These are phyloP conservation scores for Torulaspora globosa DNA, from an alignment of 1,139 yeast species.

Conservation along the genomic window DNA sequence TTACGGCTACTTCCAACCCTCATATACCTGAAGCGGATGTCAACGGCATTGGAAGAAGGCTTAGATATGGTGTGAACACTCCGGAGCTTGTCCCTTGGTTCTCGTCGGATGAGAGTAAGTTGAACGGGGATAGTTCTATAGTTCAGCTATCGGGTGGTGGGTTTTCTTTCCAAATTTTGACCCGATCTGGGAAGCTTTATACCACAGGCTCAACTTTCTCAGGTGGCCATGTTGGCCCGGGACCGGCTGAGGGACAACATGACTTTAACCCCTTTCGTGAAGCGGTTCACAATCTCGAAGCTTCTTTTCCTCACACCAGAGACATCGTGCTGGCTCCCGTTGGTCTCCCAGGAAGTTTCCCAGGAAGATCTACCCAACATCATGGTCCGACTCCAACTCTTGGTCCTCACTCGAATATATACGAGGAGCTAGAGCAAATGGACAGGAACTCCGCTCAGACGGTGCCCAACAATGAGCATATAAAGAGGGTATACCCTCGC, in stretches of 20 bases:
- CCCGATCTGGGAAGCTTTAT: slow-evolving; percentile 51
- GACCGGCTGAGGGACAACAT: slow-evolving; percentile 36
- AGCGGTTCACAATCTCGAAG: slow-evolving; percentile 25
- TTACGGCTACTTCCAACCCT: slow-evolving; percentile 35
- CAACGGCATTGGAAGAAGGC: slow-evolving; percentile 35
- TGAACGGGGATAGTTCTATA: slow-evolving; percentile 39
- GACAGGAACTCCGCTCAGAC: slow-evolving; percentile 23
- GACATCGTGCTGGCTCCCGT: slow-evolving; percentile 17
- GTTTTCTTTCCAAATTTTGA: slow-evolving; percentile 57
- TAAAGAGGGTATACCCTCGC: slow-evolving; percentile 32
- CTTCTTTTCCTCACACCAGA: slow-evolving; percentile 17
- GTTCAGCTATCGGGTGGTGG: slow-evolving; percentile 65
- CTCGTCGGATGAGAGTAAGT: slow-evolving; percentile 27
- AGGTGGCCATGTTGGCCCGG: slow-evolving; percentile 40
- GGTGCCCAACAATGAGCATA: slow-evolving; percentile 29
- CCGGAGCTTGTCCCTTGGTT: slow-evolving; percentile 44
- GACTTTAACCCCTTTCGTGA: slow-evolving; percentile 37
- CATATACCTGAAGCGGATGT: slow-evolving; percentile 31
- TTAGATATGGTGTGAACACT: slow-evolving; percentile 40
- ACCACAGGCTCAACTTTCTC: slow-evolving; percentile 53
- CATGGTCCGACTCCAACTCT: slow-evolving; percentile 22
- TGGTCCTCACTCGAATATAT: slow-evolving; percentile 31
- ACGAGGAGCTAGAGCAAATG: slow-evolving; percentile 24
- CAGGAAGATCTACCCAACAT: slow-evolving; percentile 9
- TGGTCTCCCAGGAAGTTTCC: slow-evolving; percentile 24